Percentiles rank a stretch among this genome's conserved stretches.
Conservation (phyloP, 176 grass and related monocot genomes). For the Ensete ventricosum region DNA sequence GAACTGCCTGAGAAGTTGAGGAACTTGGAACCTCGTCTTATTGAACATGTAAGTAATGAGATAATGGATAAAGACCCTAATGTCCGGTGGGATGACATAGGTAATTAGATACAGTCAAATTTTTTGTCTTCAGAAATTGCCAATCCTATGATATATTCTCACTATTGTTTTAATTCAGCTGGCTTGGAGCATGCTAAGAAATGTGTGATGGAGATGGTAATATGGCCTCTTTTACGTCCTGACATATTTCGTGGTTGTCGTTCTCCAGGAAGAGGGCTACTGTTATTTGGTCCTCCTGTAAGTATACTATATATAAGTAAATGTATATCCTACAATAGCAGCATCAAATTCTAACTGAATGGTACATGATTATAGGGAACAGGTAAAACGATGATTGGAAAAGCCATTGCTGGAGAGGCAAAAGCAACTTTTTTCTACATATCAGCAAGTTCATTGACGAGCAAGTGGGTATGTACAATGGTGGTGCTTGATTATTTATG, state of each 20-base stretch:
- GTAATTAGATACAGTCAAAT: constrained; percentile 24
- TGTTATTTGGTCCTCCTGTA: constrained; percentile 96
- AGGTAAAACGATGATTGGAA: constrained; percentile 98
- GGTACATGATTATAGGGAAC: constrained; percentile 55
- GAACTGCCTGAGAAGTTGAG: constrained; percentile 90
- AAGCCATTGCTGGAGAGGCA: constrained; percentile 97
- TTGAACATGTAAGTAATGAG: constrained; percentile 96
- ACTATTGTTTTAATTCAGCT: constrained; percentile 46
- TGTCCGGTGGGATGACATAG: constrained; percentile 92
- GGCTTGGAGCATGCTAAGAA: constrained; percentile 95
- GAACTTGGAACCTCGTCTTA: constrained; percentile 87
- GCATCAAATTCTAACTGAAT: constrained; percentile 9
- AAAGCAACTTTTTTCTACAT: constrained; percentile 99
- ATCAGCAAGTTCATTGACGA: constrained; percentile 93
- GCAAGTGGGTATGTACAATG: constrained; percentile 75
- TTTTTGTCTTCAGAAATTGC: not conserved
- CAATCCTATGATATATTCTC: not conserved
- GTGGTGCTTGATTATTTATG: constrained; percentile 23
- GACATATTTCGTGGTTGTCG: constrained; percentile 92
- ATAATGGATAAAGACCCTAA: constrained; percentile 99
- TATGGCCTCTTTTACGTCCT: constrained; percentile 85
- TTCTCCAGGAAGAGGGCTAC: constrained; percentile 89
- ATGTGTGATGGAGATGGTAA: constrained; percentile 98
- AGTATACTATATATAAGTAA: constrained; percentile 20
- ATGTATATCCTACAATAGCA: not conserved